Base-by-base conservation (phyloP, 345 rosid species). In the Balakata baccata region DNA sequence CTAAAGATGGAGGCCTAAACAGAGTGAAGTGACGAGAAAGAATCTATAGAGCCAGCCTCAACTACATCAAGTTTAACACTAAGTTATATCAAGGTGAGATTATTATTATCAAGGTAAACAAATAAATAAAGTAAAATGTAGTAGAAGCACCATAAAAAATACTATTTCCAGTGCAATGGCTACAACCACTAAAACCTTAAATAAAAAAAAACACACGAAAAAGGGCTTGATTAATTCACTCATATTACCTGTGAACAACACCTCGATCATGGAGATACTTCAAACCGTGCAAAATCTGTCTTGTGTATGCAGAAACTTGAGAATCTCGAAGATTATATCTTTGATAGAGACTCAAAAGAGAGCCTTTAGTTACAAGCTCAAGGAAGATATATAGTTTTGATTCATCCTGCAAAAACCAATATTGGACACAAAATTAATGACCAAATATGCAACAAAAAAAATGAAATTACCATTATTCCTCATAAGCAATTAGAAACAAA, bases 301-400 rank as follows among this genome's bases (percentile, higher is more conserved):
- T 88, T 14, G 98, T 94, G 79, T 92, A 94, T 17, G 74, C 60
- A 74, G 89, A 89, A 73, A 87, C 95, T 71, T 84, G 89, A 63
- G 96, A 90, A 75, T 92, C 91, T 74, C 17, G 69, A 16, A 94
- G 91, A 76, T 78, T 39, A 66, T 89, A 90, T 69, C 58, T 86
- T 65, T 72, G 78, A 83, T 92, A 94, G 43, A 89, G 89, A 34
- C 62, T 86, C 68, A 68, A 60, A 66, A 94, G 97, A 65, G 98
- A 92, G 72, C 97, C 97, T 74, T 87, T 85, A 34, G 89, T 81
- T 60, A 94, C 93, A 68, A 90, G 86, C 88, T 94, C 97, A 11
- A 94, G 89, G 73, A 92, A 94, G 65, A 94, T 94, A 78, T 90
- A 94, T 61, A 94, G 84, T 58, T 89, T 89, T 61, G 90, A 85